These are phyloP conservation scores for Annulohypoxylon maeteangense DNA, from an alignment of 495 filamentous ascomycete species.

Conservation along the genomic window DNA sequence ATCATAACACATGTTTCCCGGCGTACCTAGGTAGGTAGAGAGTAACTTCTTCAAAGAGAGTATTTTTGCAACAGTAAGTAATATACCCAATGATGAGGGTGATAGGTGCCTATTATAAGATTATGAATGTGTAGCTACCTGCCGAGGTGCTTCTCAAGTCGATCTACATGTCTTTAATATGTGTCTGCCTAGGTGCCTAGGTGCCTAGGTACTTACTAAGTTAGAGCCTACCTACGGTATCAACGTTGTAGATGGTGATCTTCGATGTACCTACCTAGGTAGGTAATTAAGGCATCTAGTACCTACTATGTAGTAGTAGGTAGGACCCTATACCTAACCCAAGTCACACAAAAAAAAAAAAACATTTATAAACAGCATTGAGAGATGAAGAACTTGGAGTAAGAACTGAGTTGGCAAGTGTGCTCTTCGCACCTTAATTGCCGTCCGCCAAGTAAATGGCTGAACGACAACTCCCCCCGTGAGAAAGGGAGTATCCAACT, in stretches of 20 bases:
- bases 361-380: too few species aligned
- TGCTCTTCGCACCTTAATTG: constrained; percentile 47
- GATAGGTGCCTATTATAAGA: not conserved
- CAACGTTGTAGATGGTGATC: not conserved
- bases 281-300: too few species aligned
- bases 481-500: constrained; percentile 42
- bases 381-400: not conserved
- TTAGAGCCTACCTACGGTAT: too few species aligned
- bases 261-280: not conserved
- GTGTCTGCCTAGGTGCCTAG: too few species aligned
- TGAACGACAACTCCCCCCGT: constrained; percentile 36
- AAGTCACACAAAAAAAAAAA: too few species aligned
- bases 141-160: too few species aligned
- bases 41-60: too few species aligned
- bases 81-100: not conserved
- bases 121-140: not conserved
- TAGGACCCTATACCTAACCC: too few species aligned
- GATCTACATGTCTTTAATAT: not conserved
- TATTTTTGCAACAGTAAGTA: not conserved
- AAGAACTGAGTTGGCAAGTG: constrained; percentile 44
- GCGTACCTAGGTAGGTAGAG: too few species aligned
- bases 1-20: not conserved
- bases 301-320: too few species aligned
- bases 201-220: not conserved
- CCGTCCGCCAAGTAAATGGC: constrained; percentile 32